A percentile compares a stretch with the other conserved stretches of the same genome.
Evolutionary conservation across 2,329 filamentous ascomycete species (phyloP).

Genomic region (Fusarium nisikadoi): DNA sequence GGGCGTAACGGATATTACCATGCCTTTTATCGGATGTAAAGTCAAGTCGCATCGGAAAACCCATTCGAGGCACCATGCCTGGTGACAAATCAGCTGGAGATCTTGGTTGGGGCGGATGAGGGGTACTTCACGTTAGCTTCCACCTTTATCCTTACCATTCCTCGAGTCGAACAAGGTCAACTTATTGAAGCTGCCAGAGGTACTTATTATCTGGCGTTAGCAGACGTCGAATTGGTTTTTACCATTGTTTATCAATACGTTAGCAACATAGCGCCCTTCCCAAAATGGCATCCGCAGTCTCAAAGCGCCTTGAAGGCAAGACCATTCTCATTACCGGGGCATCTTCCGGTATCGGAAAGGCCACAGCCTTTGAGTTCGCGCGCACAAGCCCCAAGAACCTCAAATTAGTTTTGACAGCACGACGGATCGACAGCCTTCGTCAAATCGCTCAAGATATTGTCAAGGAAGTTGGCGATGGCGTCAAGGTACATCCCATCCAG

Average conservation of each 20-base stretch:
- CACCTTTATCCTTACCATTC: background rate
- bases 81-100: conserved; percentile 4
- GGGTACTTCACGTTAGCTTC: conserved; percentile 1
- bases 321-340: conserved; percentile 92
- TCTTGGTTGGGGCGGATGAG: conserved; percentile 10
- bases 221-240: background rate
- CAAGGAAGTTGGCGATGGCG: conserved; percentile 78
- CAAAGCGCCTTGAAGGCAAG: conserved; percentile 89
- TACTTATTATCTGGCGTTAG: background rate
- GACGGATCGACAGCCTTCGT: conserved; percentile 80
- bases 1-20: background rate
- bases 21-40: conserved; percentile 16
- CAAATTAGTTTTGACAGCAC: conserved; percentile 86
- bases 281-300: conserved; percentile 68
- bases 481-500: conserved; percentile 83
- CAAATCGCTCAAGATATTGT: conserved; percentile 80
- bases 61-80: background rate
- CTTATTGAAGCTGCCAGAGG: background rate
- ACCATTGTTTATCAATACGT: background rate
- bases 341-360: conserved; percentile 87
- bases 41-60: conserved; percentile 18
- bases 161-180: background rate
- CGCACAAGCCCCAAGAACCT: conserved; percentile 81
- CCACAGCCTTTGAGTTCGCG: conserved; percentile 88
- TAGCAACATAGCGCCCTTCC: background rate